Evolutionary conservation across 805 yeast species (phyloP).

Genomic region (Pichia nanzhaoensis): DNA sequence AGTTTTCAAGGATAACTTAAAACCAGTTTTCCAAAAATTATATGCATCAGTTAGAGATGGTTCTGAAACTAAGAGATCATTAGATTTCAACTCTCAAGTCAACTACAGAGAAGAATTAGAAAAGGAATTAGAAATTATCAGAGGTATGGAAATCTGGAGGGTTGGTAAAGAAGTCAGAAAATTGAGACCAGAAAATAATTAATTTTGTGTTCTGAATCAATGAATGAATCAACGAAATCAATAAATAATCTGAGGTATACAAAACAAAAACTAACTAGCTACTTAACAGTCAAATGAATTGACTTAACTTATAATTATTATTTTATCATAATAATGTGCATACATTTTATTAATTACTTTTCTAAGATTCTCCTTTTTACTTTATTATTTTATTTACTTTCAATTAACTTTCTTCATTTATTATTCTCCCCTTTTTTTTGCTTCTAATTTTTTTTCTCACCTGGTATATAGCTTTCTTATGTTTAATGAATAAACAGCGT

Average conservation of each 20-base stretch:
- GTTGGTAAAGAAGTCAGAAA: slow-evolving; percentile 99
- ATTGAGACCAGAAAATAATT: slow-evolving; percentile 98
- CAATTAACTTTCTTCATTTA: slow-evolving; percentile 7
- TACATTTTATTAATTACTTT: slow-evolving; percentile 4
- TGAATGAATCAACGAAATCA: too few relatives aligned
- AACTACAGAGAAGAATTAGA: slow-evolving; percentile 97
- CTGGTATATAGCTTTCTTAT: slow-evolving; percentile 25
- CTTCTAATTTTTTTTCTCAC: slow-evolving; percentile 5
- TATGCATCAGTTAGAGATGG: slow-evolving; percentile 95
- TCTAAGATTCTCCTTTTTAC: not conserved
- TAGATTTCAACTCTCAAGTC: slow-evolving; percentile 96
- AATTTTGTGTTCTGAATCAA: slow-evolving; percentile 29
- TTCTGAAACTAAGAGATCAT: slow-evolving; percentile 94
- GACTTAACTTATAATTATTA: too few relatives aligned
- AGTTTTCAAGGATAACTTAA: slow-evolving; percentile 95
- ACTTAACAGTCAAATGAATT: too few relatives aligned
- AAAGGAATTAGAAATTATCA: slow-evolving; percentile 85
- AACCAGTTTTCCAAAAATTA: slow-evolving; percentile 96
- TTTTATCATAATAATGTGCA: not conserved
- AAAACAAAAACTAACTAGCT: too few relatives aligned
- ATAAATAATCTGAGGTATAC: too few relatives aligned
- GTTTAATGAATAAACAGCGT: slow-evolving; percentile 37
- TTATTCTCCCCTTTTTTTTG: slow-evolving; percentile 8
- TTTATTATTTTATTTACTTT: not conserved
- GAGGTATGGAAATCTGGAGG: slow-evolving; percentile 98